Base-by-base conservation (phyloP, 805 yeast species). In the Candida ponderosae region DNA sequence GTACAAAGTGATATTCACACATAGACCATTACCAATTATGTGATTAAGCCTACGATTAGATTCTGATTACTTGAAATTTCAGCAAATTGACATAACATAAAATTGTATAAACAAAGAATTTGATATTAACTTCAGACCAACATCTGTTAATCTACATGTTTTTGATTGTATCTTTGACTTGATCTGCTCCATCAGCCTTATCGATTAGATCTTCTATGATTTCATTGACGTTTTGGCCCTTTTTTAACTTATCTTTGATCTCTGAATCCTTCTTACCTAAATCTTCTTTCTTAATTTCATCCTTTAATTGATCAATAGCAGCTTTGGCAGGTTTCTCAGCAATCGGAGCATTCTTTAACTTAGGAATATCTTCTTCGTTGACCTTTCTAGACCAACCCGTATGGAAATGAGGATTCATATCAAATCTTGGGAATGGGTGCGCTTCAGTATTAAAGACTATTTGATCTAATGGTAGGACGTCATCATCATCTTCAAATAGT, bases 391-490 rank as follows among this genome's bases (percentile, higher is more conserved):
- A 48, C 85, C 86, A 81, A 1, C 83, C 84, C 4, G 87, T 80
- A 33, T 63, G 64, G 51, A 79, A 76, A 38, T 55, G 47, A 9
- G 72, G 65, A 19, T 60, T 64, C 64, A 69, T 59, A 19, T 70
- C 72, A 41, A 86, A 74, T 29, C 65, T 69, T n/a, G 96, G 96
- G 60, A 88, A 75, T 28, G 95, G 93, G 56, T 88, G 97, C 0
- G 95, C 97, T 54, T 88, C 96, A 2, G 96, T 87, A 62, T 86
- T 89, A 67, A 85, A 86, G 6, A 89, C 87, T 37, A 79, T 72
- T 40, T 78, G 62, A 33, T 74, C 74, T 47, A 88, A 63, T 23
- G 89, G 87, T 44, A 83, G 60, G 38, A 76, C 68, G 43, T 72
- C 66, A 15, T 68, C 68, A 47, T 76, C 78, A 41, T 78, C 83